These are phyloP conservation scores for Mucor irregularis DNA, from an alignment of 371 early-diverging fungal genomes.

Conservation along the genomic window DNA sequence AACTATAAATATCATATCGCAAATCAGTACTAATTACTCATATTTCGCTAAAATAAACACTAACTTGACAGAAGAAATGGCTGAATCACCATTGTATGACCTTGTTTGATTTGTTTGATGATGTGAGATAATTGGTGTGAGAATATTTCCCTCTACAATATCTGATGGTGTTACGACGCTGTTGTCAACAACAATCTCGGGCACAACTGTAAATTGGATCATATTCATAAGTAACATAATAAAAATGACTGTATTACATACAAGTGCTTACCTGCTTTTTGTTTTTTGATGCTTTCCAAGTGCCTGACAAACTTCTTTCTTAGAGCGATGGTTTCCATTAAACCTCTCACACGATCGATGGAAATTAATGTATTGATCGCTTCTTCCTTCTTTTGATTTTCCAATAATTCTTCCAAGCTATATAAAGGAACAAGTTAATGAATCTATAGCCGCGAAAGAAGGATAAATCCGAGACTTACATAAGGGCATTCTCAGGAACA, in stretches of 20 bases:
- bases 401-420: constrained; percentile 47
- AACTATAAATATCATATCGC: not conserved
- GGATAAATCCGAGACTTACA: constrained; percentile 49
- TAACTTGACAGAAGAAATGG: not conserved
- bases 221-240: too few relatives aligned
- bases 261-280: constrained; percentile 4
- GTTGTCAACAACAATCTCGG: constrained; percentile 34
- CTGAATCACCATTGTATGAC: constrained; percentile 6
- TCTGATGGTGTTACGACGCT: constrained; percentile 5
- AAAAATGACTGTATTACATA: not conserved
- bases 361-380: constrained; percentile 43
- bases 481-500: constrained; percentile 51
- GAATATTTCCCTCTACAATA: not conserved
- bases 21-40: too few relatives aligned
- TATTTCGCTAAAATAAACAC: not conserved
- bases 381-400: constrained; percentile 46
- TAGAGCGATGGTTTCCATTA: constrained; percentile 47
- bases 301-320: constrained; percentile 46
- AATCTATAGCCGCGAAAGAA: too few relatives aligned
- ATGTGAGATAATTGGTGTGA: not conserved
- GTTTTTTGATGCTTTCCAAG: constrained; percentile 26
- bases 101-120: not conserved
- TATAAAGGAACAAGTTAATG: not conserved
- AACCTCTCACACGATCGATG: constrained; percentile 48
- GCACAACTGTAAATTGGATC: too few relatives aligned